A percentile compares a stretch with the other conserved stretches of the same genome.
These are phyloP conservation scores for Gaultheria prostrata DNA, from an alignment of 148 eudicot species.

Conservation along the genomic window DNA sequence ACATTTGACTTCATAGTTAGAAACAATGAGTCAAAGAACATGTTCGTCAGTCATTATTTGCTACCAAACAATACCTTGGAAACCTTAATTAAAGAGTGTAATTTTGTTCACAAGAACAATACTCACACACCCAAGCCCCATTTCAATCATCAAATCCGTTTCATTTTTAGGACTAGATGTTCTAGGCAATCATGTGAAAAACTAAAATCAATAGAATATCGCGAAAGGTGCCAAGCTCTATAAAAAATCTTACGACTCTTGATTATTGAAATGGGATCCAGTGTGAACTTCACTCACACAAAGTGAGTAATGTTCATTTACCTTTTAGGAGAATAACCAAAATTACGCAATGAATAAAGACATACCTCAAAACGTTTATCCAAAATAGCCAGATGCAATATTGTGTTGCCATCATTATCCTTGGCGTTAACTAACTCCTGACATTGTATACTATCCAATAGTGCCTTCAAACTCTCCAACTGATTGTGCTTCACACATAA, in stretches of 20 bases:
- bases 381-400: slow-evolving; percentile 27
- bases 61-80: not conserved
- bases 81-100: not conserved
- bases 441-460: slow-evolving; percentile 6
- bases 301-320: too few relatives aligned
- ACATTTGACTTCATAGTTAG: not conserved
- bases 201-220: too few relatives aligned
- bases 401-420: slow-evolving; percentile 31
- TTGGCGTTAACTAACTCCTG: slow-evolving; percentile 1
- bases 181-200: too few relatives aligned
- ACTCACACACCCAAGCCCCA: too few relatives aligned
- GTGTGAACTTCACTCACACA: too few relatives aligned
- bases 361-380: slow-evolving; percentile 25
- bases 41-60: not conserved
- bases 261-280: too few relatives aligned
- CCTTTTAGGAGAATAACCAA: too few relatives aligned
- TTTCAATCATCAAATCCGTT: too few relatives aligned
- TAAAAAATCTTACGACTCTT: too few relatives aligned
- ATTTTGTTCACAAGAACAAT: too few relatives aligned
- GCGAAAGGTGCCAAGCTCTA: too few relatives aligned
- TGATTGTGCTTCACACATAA: slow-evolving; percentile 30
- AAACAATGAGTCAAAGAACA: not conserved
- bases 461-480: not conserved
- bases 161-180: too few relatives aligned
- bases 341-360: not conserved